Base-by-base conservation (phyloP, 805 yeast genomes). In the Candida sanyiensis region DNA sequence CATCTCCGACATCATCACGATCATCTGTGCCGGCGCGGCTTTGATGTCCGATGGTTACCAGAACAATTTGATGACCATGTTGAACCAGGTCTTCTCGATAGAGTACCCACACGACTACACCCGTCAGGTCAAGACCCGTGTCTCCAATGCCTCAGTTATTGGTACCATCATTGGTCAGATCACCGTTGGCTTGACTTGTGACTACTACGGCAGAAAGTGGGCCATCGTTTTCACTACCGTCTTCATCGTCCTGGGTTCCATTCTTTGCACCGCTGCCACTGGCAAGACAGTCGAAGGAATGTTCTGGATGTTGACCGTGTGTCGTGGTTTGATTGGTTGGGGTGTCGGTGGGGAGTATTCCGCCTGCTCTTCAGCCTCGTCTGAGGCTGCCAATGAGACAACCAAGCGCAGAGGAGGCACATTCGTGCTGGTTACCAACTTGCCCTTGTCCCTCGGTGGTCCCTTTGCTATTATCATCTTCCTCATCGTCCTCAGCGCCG, bases 301-400 rank as follows among this genome's bases (percentile, higher is more conserved):
- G 80, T 75, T 82, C 52, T 80, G 84, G 87, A 80, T 77, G 85
- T 63, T 83, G 51, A 73, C 77, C 33, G 76, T 83, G n/a, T 66
- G 75, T 44, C 69, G 90, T 57, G 90, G 90, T 50, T 69, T 80
- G 8, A 75, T 82, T 34, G 94, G 93, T 32, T 75, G 81, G 47
- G 93, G 93, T 45, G 73, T 81, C 40, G 88, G 88, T 45, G 86
- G 86, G 25, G 88, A 82, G 54, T 82, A 81, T 52, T 81, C 83
- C 9, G 78, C 83, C 1, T 75, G 80, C 16, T 75, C 85, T 0
- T 75, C 80, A 3, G 66, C 81, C 15, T 83, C 86, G 3, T 73
- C 77, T 32, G 88, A 82, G 53, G 82, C 88, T 20, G 83, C 86
- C 9, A 80, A 81, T 55, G 87, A 82, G 51, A 69, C 77, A 7